Conservation (phyloP, 31 red algal species). For the Bonnemaisonia californica region DNA sequence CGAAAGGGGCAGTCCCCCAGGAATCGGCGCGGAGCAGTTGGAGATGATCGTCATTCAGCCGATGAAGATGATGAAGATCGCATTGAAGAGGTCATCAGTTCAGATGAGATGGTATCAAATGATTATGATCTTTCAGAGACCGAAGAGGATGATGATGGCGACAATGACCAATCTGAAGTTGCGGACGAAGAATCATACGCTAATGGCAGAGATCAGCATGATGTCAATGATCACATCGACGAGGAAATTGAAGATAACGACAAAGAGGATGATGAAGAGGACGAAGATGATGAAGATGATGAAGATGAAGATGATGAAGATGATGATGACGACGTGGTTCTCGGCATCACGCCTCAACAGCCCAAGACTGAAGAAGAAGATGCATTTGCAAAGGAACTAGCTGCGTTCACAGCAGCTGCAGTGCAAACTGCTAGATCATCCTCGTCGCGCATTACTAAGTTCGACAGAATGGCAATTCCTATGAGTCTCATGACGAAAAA, state of each 20-base stretch:
- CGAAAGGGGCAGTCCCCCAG: background rate
- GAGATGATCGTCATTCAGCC: slow-evolving; percentile 7
- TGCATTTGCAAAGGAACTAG: slow-evolving; percentile 75
- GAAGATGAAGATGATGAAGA: slow-evolving; percentile 71
- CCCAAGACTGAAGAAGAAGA: slow-evolving; percentile 82
- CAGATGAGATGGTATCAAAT: slow-evolving; percentile 10
- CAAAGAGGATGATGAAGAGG: slow-evolving; percentile 39
- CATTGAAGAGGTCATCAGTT: background rate
- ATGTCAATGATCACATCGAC: too few species aligned
- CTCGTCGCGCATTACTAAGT: slow-evolving; percentile 53
- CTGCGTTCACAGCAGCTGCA: slow-evolving; percentile 67
- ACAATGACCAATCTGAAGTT: background rate
- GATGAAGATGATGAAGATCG: slow-evolving; percentile 56
- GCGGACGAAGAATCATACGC: slow-evolving; percentile 47
- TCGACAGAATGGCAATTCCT: slow-evolving; percentile 79
- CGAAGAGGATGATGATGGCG: slow-evolving; percentile 22
- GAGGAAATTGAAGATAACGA: slow-evolving; percentile 12
- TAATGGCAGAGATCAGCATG: too few species aligned
- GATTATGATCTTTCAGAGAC: slow-evolving; percentile 31
- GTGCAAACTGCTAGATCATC: slow-evolving; percentile 60
- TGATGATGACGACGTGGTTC: slow-evolving; percentile 17
- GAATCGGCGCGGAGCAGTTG: too few species aligned
- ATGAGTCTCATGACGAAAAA: slow-evolving; percentile 78
- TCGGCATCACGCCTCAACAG: slow-evolving; percentile 7
- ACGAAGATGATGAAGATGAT: slow-evolving; percentile 49